Percentiles rank a stretch among this genome's conserved stretches.
These are phyloP conservation scores for Aspergillus wentii DNA, from an alignment of 495 filamentous ascomycete genomes.

Conservation along the genomic window DNA sequence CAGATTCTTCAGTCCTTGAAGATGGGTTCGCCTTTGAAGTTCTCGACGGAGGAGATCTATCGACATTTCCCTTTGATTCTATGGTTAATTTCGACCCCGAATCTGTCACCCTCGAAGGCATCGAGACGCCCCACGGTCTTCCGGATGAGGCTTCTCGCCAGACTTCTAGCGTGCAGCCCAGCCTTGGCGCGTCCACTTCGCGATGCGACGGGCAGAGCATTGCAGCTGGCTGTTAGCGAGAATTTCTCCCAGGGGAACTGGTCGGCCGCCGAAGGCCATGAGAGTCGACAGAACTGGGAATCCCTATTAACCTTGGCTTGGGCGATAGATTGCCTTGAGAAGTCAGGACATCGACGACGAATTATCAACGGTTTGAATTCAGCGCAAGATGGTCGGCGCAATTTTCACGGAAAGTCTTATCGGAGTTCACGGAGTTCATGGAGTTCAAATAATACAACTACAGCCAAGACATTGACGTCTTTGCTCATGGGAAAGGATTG, in stretches of 20 bases:
- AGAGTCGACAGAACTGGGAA: conserved; percentile 38
- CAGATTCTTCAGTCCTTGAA: conserved; percentile 74
- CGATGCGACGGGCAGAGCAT: conserved; percentile 87
- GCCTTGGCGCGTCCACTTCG: conserved; percentile 83
- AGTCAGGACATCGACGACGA: conserved; percentile 22
- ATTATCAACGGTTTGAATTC: conserved; percentile 20
- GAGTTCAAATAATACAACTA: conserved; percentile 27
- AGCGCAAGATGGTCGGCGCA: conserved; percentile 28
- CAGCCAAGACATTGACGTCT: conserved; percentile 29
- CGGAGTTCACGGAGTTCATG: conserved; percentile 35
- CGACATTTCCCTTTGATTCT: conserved; percentile 76
- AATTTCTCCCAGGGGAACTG: conserved; percentile 24
- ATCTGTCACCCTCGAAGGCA: conserved; percentile 42
- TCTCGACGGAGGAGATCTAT: conserved; percentile 50
- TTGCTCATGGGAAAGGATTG: conserved; percentile 30
- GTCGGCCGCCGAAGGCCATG: conserved; percentile 25
- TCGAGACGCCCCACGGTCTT: conserved; percentile 47
- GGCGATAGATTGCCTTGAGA: conserved; percentile 42
- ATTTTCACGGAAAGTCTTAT: conserved; percentile 27
- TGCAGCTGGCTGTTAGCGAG: conserved; percentile 58
- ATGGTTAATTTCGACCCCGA: conserved; percentile 75
- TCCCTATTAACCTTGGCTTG: conserved; percentile 42
- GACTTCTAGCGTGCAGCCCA: conserved; percentile 77
- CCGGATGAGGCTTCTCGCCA: conserved; percentile 51
- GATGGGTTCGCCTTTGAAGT: conserved; percentile 67